Evolutionary conservation across 164 flowering plant genomes (phyloP), one percentile per base, ranked within the genome.

Genomic region (Liriodendron chinense): DNA sequence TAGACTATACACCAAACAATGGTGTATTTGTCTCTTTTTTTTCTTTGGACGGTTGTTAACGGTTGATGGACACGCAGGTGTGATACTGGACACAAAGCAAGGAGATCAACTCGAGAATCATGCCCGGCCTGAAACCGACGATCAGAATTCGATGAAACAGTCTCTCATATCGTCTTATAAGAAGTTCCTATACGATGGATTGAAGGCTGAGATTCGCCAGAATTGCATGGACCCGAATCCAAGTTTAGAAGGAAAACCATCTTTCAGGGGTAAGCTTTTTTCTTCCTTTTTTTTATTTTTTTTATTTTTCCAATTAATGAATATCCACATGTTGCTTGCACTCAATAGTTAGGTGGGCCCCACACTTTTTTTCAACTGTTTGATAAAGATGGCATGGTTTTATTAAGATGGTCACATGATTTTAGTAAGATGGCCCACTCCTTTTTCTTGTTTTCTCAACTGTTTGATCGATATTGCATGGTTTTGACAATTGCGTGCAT

Each of bases 111-210:
- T 25, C 7, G 84, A 84, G 5, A 66, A 57, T 69, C 72, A 79
- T 56, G 80, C 80, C 10, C 85, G 82, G 80, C 59, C 74, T 49
- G 91, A 87, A 13, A 75, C 79, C 43, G 89, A 89, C 9, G 92
- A 87, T 72, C 87, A 86, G 74, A 86, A 78, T 75, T 81, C 87
- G 57, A 84, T 74, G 9, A 93, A 88, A 77, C 91, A 89, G 53
- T 77, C 69, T 63, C 76, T 94, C 20, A 77, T 91, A 23, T 83
- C 84, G 8, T 87, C 91, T 0, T 94, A 88, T 82, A 90, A 77
- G 66, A 89, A 84, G 86, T 84, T 83, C 77, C 66, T 90, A 2
- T 75, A 87, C 73, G 85, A 85, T 43, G 48, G 53, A 5, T 74
- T 91, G 43, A 91, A 86, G 82, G 83, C 85, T 18, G 94, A 91